Base-by-base conservation (phyloP, 805 yeast species). In the Teunomyces aglyptinius region DNA sequence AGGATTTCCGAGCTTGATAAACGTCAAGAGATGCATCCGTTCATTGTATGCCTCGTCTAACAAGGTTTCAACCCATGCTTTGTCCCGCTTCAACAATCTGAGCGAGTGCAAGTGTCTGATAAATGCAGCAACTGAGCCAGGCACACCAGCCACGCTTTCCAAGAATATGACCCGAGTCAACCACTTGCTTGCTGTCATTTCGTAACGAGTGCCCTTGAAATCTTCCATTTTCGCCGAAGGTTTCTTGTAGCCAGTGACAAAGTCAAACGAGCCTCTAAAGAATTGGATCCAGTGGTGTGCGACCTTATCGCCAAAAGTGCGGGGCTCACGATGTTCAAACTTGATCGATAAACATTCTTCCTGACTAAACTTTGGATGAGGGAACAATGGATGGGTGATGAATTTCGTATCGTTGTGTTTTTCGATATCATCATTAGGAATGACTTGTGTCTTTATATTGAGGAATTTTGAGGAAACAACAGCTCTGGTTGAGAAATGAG, bases 71-170 rank as follows among this genome's bases (percentile, higher is more conserved):
- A 85, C 75, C 85, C 89, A 85, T 1, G 87, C 89, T 56, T 81
- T 77, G 60, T 85, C 91, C 49, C 90, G 66, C 56, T 74, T 73
- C 53, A 85, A 67, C 42, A 83, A 61, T 52, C 91, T 67, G 41
- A 85, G 60, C 2, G 87, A 77, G 51, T 81, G 83, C 55, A 85
- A 70, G 59, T 85, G 90, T 47, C 90, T 75, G 36, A 85, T 62
- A 64, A 83, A 85, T 1, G 86, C 85, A 3, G 87, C 91, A 40
- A 82, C 86, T 73, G 83, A 78, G 8, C 91, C 90, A 1, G 91
- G 91, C n/a, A 85, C 87, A 6, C 89, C 90, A 4, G 91, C 91
- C 46, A 85, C 74, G 49, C 83, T 76, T 61, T 85, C 91, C 53
- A 85, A 71, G 55, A 85, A 83, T 32, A 85, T 78, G 47, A 77